A percentile compares a stretch with the other conserved stretches of the same genome.
phyloP scores from a whole-genome alignment of 2,329 filamentous ascomycete genomes.

The Lasiodiplodia hormozganensis region DNA sequence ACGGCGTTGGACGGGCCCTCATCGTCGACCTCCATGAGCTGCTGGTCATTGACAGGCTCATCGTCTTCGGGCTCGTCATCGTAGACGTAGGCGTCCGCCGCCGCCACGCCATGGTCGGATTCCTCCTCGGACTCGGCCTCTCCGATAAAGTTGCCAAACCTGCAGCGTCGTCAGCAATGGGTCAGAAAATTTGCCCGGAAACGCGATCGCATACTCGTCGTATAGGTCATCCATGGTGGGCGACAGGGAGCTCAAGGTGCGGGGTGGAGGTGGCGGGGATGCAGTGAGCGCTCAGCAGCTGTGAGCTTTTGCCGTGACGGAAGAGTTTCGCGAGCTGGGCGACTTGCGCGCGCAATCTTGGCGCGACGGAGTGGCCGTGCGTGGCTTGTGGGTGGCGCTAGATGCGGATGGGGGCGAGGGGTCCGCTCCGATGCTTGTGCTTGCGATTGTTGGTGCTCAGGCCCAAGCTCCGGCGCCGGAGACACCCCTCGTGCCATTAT shows the following conservation, averaged over 20 bases:
- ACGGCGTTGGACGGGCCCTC: constrained; percentile 94
- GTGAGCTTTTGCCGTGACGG: constrained; percentile 19
- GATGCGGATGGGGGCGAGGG: constrained; percentile 11
- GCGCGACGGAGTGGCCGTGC: constrained; percentile 9
- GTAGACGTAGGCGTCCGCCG: constrained; percentile 80
- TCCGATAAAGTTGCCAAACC: constrained; percentile 98
- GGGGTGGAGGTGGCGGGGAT: constrained; percentile 12
- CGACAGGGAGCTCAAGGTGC: constrained; percentile 12
- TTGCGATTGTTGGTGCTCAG: constrained; percentile 9
- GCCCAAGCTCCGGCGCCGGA: constrained; percentile 27
- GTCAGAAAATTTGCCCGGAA: neutral
- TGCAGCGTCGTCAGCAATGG: constrained; percentile 46
- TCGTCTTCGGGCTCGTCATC: constrained; percentile 69
- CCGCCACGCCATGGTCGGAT: constrained; percentile 76
- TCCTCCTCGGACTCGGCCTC: constrained; percentile 91
- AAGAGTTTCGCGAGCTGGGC: constrained; percentile 25
- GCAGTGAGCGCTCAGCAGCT: neutral
- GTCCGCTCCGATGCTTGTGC: constrained; percentile 12
- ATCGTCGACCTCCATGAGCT: constrained; percentile 93
- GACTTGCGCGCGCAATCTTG: constrained; percentile 23
- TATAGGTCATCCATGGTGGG: constrained; percentile 89
- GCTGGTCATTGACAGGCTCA: constrained; percentile 67
- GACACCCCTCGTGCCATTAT: constrained; percentile 23
- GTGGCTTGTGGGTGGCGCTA: neutral
- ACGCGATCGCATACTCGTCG: constrained; percentile 72